These are phyloP conservation scores for Gyromitra esculenta DNA, from an alignment of 2,329 filamentous ascomycete genomes.

Conservation along the genomic window DNA sequence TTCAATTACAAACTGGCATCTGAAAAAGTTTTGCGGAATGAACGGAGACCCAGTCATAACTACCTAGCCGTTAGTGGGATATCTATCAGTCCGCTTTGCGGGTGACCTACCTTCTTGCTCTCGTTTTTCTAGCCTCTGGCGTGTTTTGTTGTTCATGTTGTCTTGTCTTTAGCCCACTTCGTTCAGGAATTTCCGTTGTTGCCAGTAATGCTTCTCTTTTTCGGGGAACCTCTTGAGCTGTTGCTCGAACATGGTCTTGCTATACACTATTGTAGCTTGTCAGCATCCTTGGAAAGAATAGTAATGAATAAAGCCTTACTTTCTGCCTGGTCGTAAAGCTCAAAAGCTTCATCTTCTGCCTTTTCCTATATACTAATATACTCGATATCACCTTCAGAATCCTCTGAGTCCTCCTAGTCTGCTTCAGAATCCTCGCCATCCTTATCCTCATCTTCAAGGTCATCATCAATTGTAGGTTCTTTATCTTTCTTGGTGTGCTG, in stretches of 20 bases:
- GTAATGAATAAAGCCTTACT: background rate
- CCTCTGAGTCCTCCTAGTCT: conserved; percentile 34
- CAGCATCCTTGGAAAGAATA: background rate
- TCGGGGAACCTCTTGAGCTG: conserved; percentile 25
- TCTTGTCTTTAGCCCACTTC: conserved; percentile 26
- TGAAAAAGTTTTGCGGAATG: conserved; percentile 34
- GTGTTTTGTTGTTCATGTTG: conserved; percentile 40
- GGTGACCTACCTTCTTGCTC: conserved; percentile 21
- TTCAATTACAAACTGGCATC: conserved; percentile 38
- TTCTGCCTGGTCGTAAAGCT: conserved; percentile 28
- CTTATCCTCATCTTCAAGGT: conserved; percentile 24
- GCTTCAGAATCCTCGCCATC: background rate
- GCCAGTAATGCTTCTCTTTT: conserved; percentile 23
- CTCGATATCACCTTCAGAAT: conserved; percentile 32
- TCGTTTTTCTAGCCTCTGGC: conserved; percentile 28
- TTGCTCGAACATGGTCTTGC: conserved; percentile 23
- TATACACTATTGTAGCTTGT: conserved; percentile 12
- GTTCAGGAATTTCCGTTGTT: conserved; percentile 37
- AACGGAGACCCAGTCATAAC: conserved; percentile 35
- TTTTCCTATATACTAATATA: conserved; percentile 31
- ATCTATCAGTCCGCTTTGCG: background rate
- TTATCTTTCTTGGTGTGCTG: conserved; percentile 10
- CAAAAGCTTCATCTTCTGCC: conserved; percentile 23
- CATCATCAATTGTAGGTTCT: conserved; percentile 36
- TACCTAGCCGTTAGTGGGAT: background rate